phyloP scores from a whole-genome alignment of 495 filamentous ascomycete genomes.

The Penicillium atrosanguineum region DNA sequence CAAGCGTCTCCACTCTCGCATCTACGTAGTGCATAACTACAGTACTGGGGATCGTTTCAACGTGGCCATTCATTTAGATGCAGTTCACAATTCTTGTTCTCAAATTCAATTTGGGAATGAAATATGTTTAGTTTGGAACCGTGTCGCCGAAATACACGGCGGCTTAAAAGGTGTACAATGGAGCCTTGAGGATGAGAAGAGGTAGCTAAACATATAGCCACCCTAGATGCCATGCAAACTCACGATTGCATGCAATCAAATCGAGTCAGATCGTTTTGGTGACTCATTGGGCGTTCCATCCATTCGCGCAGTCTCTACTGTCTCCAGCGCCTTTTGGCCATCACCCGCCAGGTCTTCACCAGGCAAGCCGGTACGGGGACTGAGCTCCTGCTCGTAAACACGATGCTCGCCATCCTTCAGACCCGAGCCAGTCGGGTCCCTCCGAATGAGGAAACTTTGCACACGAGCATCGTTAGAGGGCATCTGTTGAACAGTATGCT shows the following conservation, averaged over 20 bases:
- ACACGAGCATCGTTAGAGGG: slow-evolving; percentile 61
- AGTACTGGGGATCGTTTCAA: neutral
- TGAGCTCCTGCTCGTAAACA: slow-evolving; percentile 36
- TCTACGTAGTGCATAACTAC: neutral
- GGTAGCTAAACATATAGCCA: neutral
- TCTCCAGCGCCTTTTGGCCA: neutral
- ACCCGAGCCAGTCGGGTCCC: slow-evolving; percentile 54
- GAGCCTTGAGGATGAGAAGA: neutral
- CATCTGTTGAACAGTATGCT: slow-evolving; percentile 42
- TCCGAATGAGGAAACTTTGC: slow-evolving; percentile 66
- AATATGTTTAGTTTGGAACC: neutral
- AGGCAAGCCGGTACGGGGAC: slow-evolving; percentile 15
- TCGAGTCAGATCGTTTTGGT: neutral
- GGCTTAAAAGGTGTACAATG: neutral
- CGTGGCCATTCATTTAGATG: neutral
- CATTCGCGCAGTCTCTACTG: neutral
- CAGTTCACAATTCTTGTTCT: no score
- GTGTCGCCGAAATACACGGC: neutral
- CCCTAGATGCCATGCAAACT: slow-evolving; percentile 3
- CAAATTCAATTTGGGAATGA: neutral
- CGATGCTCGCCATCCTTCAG: slow-evolving; percentile 41
- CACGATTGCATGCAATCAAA: neutral
- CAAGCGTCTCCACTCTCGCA: neutral
- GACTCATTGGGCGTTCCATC: neutral
- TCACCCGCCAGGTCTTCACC: neutral